A percentile compares a stretch with the other conserved stretches of the same genome.
These are phyloP conservation scores for Cryptosporidium sp. DNA, from an alignment of 169 alveolate genomes.

Conservation along the genomic window DNA sequence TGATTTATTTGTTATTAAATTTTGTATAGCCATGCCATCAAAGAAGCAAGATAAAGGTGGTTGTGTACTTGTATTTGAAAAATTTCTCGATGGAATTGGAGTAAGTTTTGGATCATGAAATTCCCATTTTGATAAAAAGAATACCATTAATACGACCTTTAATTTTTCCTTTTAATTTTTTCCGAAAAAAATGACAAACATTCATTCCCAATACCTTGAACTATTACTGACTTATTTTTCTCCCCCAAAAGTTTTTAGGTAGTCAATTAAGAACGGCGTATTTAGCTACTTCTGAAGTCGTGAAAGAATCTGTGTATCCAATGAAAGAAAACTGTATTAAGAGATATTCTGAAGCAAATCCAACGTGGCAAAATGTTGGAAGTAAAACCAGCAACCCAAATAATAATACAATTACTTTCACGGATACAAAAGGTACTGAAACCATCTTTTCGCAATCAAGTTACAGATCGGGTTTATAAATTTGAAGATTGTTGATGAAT, in stretches of 20 bases:
- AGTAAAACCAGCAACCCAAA: conserved; percentile 67
- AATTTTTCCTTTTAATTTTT: not conserved
- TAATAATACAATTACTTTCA: conserved; percentile 12
- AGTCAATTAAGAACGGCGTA: conserved; percentile 49
- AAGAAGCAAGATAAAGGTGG: conserved; percentile 50
- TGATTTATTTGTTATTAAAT: not conserved
- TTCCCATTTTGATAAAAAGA: not conserved
- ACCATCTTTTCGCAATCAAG: conserved; percentile 55
- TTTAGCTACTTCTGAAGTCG: conserved; percentile 63
- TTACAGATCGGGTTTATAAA: conserved; percentile 44
- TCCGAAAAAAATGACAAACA: not conserved
- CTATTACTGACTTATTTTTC: not conserved
- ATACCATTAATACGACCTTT: not conserved
- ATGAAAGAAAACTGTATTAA: conserved; percentile 69
- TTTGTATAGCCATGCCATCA: conserved; percentile 11
- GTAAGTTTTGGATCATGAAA: conserved; percentile 33
- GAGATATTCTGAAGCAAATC: conserved; percentile 64
- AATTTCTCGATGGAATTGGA: conserved; percentile 46
- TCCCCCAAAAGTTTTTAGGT: conserved; percentile 18
- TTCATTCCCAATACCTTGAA: not conserved
- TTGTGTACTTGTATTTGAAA: conserved; percentile 69
- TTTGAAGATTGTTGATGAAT: not conserved
- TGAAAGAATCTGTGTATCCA: conserved; percentile 63
- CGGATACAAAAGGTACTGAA: conserved; percentile 61
- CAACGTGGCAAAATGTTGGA: conserved; percentile 66